These are phyloP conservation scores for Pestalotiopsis sp. DNA, from an alignment of 2,329 filamentous ascomycete genomes.

Conservation along the genomic window DNA sequence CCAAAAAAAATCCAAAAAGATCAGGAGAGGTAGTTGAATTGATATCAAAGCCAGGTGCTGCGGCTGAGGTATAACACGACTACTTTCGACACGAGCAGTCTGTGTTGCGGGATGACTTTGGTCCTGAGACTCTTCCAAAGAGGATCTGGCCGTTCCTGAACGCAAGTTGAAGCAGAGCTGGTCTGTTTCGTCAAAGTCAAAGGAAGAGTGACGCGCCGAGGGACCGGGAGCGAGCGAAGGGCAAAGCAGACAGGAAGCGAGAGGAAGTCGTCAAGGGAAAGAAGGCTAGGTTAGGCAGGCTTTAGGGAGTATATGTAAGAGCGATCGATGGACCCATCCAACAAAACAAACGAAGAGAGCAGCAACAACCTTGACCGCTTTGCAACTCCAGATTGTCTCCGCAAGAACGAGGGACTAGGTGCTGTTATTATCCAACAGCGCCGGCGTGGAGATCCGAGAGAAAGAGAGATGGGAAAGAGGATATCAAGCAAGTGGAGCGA, in stretches of 20 bases:
- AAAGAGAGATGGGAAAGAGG: no score
- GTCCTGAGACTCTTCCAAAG: background rate
- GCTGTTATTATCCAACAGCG: background rate
- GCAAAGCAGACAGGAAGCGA: background rate
- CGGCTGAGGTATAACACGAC: background rate
- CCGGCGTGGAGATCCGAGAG: background rate
- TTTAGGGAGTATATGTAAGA: background rate
- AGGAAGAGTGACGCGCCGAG: background rate
- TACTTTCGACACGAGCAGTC: background rate
- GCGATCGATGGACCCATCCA: background rate
- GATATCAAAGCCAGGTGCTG: background rate
- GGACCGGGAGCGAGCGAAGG: background rate
- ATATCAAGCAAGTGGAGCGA: background rate
- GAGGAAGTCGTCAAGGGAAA: background rate
- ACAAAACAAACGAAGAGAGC: background rate
- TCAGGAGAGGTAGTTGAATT: background rate
- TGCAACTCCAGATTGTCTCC: background rate
- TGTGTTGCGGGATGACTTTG: background rate
- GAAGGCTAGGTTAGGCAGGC: background rate
- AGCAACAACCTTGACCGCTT: background rate
- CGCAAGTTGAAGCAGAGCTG: background rate
- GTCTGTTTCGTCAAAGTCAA: background rate
- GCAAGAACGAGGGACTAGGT: background rate
- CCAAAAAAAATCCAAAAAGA: background rate
- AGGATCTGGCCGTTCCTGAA: background rate